Evolutionary conservation across 1,284 basidiomycete genomes (phyloP).

Genomic region (Apiotrichum sp.): DNA sequence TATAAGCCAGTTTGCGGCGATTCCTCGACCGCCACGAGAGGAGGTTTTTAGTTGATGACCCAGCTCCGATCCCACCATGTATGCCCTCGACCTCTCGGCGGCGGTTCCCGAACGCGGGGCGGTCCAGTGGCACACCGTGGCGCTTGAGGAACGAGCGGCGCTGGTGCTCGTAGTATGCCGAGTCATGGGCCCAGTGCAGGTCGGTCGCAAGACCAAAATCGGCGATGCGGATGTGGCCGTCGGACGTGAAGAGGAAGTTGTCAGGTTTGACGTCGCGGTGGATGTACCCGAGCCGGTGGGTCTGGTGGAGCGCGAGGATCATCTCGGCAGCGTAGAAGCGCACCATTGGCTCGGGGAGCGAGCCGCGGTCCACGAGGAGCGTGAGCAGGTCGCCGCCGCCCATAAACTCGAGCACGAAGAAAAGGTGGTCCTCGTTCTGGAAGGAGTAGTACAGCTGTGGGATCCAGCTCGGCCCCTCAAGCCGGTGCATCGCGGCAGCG

Average conservation of each 20-base stretch:
- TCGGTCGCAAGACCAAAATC: conserved; percentile 89
- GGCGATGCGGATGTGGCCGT: conserved; percentile 88
- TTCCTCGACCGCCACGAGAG: conserved; percentile 60
- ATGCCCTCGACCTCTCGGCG: conserved; percentile 2
- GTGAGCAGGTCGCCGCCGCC: conserved; percentile 93
- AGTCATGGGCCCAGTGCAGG: conserved; percentile 66
- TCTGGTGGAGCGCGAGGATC: conserved; percentile 90
- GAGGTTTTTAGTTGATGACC: conserved; percentile 51
- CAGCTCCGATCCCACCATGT: conserved; percentile 51
- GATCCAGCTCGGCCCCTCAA: conserved; percentile 67
- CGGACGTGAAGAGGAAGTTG: conserved; percentile 88
- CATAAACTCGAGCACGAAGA: conserved; percentile 92
- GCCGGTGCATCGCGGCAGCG: conserved; percentile 26
- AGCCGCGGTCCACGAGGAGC: conserved; percentile 85
- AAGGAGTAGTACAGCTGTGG: conserved; percentile 80
- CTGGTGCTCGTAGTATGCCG: conserved; percentile 91
- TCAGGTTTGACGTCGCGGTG: conserved; percentile 96
- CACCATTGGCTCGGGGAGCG: conserved; percentile 89
- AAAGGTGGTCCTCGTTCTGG: conserved; percentile 78
- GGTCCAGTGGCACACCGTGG: conserved; percentile 78
- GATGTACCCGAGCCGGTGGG: conserved; percentile 91
- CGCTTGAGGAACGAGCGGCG: conserved; percentile 79
- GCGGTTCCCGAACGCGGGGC: conserved; percentile 14
- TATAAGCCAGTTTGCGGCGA: conserved; percentile 87
- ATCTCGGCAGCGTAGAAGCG: conserved; percentile 97